A percentile compares a stretch with the other conserved stretches of the same genome.
phyloP scores from a whole-genome alignment of 306 rosid species.

The Trifolium fragiferum region DNA sequence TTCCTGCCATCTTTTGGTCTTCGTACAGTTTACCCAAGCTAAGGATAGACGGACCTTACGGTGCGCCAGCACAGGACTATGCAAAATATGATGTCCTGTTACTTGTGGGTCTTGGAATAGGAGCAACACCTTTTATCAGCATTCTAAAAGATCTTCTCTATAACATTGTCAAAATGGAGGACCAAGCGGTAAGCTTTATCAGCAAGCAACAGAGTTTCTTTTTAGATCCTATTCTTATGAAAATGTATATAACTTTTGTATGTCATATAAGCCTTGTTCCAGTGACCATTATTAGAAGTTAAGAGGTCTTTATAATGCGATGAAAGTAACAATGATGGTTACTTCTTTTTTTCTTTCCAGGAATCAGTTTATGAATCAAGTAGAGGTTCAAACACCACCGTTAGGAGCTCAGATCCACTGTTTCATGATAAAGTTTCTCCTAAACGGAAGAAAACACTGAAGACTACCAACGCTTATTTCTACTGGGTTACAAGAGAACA shows the following conservation, averaged over 20 bases:
- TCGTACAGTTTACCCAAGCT: slow-evolving; percentile 83
- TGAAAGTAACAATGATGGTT: no score
- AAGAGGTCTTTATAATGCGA: no score
- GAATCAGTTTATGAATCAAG: slow-evolving; percentile 66
- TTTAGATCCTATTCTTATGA: no score
- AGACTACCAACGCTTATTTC: slow-evolving; percentile 93
- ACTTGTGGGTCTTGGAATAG: slow-evolving; percentile 97
- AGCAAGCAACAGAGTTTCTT: no score
- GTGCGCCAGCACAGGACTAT: slow-evolving; percentile 97
- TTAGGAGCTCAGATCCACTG: slow-evolving; percentile 59
- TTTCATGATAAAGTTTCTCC: slow-evolving; percentile 58
- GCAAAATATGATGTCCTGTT: slow-evolving; percentile 86
- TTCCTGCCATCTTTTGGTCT: slow-evolving; percentile 4
- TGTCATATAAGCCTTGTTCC: background rate
- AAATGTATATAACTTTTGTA: no score
- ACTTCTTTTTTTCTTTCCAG: slow-evolving; percentile 40
- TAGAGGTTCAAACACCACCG: slow-evolving; percentile 63
- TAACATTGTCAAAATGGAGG: slow-evolving; percentile 92
- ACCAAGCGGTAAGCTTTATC: slow-evolving; percentile 78
- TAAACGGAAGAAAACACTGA: slow-evolving; percentile 69
- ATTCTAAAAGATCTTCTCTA: slow-evolving; percentile 91
- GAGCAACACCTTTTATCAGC: slow-evolving; percentile 99
- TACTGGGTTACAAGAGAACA: slow-evolving; percentile 99
- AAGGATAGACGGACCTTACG: slow-evolving; percentile 95
- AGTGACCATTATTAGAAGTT: background rate